phyloP scores from a whole-genome alignment of 495 filamentous ascomycete genomes.

The Penicillium pancosmium region DNA sequence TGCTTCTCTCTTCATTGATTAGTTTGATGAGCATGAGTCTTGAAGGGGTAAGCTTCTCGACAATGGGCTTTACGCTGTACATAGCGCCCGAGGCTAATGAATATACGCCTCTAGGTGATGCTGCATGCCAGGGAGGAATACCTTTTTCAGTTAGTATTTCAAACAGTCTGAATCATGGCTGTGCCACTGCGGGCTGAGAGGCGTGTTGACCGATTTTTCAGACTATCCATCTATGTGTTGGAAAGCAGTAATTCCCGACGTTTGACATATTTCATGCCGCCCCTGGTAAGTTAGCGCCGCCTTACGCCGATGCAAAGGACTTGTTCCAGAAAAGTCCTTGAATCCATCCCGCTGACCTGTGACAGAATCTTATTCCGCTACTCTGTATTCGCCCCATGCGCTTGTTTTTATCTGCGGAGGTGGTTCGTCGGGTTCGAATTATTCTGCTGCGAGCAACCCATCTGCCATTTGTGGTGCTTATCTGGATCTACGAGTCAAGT shows the following conservation, averaged over 20 bases:
- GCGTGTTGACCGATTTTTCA: constrained; percentile 20
- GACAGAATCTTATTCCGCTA: constrained; percentile 80
- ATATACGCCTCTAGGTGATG: constrained; percentile 52
- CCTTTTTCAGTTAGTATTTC: constrained; percentile 70
- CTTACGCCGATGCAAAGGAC: neutral
- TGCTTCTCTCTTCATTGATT: constrained; percentile 89
- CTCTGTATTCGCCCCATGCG: constrained; percentile 82
- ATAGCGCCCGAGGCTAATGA: neutral
- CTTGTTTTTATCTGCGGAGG: neutral
- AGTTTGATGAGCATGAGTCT: constrained; percentile 90
- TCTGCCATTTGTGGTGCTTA: constrained; percentile 63
- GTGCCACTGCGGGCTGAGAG: neutral
- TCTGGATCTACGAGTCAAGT: constrained; percentile 60
- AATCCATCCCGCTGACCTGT: constrained; percentile 24
- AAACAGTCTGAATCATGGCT: neutral
- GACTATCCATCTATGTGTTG: constrained; percentile 70
- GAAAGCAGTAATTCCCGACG: constrained; percentile 75
- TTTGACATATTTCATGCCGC: constrained; percentile 78
- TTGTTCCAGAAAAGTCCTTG: constrained; percentile 18
- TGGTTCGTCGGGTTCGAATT: constrained; percentile 73
- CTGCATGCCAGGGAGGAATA: constrained; percentile 71
- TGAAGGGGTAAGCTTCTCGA: constrained; percentile 65
- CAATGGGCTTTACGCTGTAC: neutral
- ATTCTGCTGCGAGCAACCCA: constrained; percentile 74
- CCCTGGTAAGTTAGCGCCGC: constrained; percentile 48